Base-by-base conservation (phyloP, 305 asterid species). In the Fraxinus platypoda region DNA sequence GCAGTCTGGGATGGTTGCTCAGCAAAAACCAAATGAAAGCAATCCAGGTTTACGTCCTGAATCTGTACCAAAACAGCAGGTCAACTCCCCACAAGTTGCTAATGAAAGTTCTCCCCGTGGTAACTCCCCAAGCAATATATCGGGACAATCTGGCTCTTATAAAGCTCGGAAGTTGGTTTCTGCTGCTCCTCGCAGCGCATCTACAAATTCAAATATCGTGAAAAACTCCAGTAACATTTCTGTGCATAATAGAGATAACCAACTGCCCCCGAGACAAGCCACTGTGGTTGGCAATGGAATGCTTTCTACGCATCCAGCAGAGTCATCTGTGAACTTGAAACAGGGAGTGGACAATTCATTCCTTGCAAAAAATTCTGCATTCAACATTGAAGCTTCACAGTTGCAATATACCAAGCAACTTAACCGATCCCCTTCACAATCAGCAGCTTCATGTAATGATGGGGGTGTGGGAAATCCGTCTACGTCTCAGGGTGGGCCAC, bases 1-100 rank as follows among this genome's bases (percentile, higher is more conserved):
- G 95, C 99, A 97, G 88, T 88, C 97, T 85, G 90, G 97, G 87
- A 92, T 94, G 94, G 86, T 76, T 83, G 85, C 96, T 64, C 99
- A 92, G 78, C 99, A 93, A 76, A 94, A 91, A 86, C 86, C 87
- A 75, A 88, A 88, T 85, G 99, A 95, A 84, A 88, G 88, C 87
- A 95, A 82, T 83, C 26, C 84, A 72, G 84, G 84, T 62, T 73
- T 85, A 8, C 98, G 89, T 75, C 89, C 96, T 84, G 86, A 84
- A 59, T 85, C 97, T 31, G 84, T 88, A 84, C 81, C 90, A 37
- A 96, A 91, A 81, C 97, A 92, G 87, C 95, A 87, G 81, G 94
- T 85, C 87, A 76, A 90, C 66, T 91, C 97, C 4, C 94, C 94
- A 33, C 93, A 83, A 78, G 89, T 90, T 78, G 92, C 92, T 49